phyloP scores from a whole-genome alignment of 371 early-diverging fungal species.

The Phascolomyces articulosus region DNA sequence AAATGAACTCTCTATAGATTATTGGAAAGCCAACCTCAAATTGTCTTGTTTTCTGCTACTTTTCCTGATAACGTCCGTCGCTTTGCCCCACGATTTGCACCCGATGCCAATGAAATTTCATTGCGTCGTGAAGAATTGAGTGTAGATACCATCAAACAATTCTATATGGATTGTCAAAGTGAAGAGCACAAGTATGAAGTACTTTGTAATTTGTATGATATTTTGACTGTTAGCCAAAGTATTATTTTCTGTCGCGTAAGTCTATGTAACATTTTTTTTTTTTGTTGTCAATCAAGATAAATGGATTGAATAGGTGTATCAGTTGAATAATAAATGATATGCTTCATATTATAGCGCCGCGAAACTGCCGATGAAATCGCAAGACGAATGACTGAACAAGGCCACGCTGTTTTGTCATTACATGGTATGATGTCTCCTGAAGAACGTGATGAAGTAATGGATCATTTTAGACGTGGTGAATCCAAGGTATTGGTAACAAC shows the following conservation, averaged over 20 bases:
- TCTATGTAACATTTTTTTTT: no score
- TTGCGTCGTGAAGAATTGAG: slow-evolving; percentile 90
- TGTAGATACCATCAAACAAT: slow-evolving; percentile 96
- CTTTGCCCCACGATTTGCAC: slow-evolving; percentile 83
- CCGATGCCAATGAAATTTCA: slow-evolving; percentile 84
- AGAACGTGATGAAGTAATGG: slow-evolving; percentile 92
- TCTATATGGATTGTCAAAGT: slow-evolving; percentile 91
- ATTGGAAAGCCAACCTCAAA: slow-evolving; percentile 74
- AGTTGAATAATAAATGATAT: no score
- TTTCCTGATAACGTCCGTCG: slow-evolving; percentile 82
- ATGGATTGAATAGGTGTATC: no score
- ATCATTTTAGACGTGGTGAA: slow-evolving; percentile 89
- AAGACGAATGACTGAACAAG: slow-evolving; percentile 75
- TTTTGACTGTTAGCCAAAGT: slow-evolving; percentile 95
- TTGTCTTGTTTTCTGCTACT: slow-evolving; percentile 98
- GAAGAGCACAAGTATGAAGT: slow-evolving; percentile 84
- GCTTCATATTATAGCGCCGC: slow-evolving; percentile 54
- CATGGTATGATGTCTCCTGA: slow-evolving; percentile 87
- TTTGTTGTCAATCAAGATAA: no score
- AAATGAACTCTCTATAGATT: slow-evolving; percentile 29
- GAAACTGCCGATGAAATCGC: slow-evolving; percentile 87
- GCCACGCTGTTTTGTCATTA: slow-evolving; percentile 84
- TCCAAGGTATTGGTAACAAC: slow-evolving; percentile 97
- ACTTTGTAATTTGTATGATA: slow-evolving; percentile 85
- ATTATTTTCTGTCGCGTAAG: slow-evolving; percentile 94